A percentile compares a stretch with the other conserved stretches of the same genome.
Conservation (phyloP, 768 basidiomycete genomes). For the Panellus pusillus region DNA sequence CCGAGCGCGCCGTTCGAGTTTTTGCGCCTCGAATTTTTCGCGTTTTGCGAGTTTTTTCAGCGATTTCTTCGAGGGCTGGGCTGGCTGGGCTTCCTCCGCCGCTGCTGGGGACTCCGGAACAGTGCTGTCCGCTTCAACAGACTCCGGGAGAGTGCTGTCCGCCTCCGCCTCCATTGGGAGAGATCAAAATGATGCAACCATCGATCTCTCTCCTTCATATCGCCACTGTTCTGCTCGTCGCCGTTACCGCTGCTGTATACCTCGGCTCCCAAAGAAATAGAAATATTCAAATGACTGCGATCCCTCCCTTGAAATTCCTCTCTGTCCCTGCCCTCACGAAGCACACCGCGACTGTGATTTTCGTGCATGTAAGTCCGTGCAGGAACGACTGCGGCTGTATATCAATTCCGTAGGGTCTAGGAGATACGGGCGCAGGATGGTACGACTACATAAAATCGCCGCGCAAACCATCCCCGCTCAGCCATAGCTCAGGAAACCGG, state of each 20-base stretch:
- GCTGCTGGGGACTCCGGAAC: not conserved
- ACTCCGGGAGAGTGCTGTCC: not conserved
- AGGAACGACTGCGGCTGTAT: constrained; percentile 4
- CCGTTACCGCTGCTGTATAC: constrained; percentile 21
- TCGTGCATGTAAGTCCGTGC: constrained; percentile 70
- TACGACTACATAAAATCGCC: not conserved
- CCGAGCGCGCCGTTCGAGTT: constrained; percentile 70
- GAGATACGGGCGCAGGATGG: constrained; percentile 65
- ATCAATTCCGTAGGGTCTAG: constrained; percentile 56
- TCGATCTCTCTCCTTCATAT: constrained; percentile 1
- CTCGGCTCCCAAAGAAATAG: constrained; percentile 1
- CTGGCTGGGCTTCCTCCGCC: constrained; percentile 17
- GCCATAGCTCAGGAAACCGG: constrained; percentile 42
- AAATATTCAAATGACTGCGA: constrained; percentile 30
- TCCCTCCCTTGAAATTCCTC: constrained; percentile 46
- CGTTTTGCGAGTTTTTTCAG: constrained; percentile 75
- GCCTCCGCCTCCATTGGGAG: not conserved
- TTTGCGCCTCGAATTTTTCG: constrained; percentile 61
- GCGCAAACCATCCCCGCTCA: not conserved
- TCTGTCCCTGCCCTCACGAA: constrained; percentile 53
- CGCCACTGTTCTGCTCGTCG: constrained; percentile 9
- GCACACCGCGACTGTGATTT: constrained; percentile 87
- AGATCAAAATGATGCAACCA: no score
- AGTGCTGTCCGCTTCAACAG: not conserved
- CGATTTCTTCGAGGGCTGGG: constrained; percentile 71